A percentile compares a stretch with the other conserved stretches of the same genome.
Evolutionary conservation across 2,329 filamentous ascomycete genomes (phyloP).

Genomic region (Cercospora sp.): DNA sequence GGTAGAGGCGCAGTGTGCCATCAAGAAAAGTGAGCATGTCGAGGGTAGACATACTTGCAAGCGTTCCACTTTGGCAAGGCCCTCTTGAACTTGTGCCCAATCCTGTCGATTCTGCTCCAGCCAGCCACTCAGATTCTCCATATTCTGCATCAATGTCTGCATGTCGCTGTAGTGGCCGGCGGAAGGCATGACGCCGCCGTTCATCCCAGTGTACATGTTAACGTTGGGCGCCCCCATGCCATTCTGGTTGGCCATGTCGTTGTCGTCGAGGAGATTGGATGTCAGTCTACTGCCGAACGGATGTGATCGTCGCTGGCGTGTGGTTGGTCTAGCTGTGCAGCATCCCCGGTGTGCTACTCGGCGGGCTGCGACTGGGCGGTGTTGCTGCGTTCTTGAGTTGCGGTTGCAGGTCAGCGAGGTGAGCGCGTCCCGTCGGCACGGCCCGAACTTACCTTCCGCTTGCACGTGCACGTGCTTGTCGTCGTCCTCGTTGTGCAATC

Average conservation of each 20-base stretch:
- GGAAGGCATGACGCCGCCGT: slow-evolving; percentile 36
- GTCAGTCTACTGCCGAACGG: neutral
- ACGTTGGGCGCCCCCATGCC: slow-evolving; percentile 31
- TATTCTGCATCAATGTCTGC: slow-evolving; percentile 41
- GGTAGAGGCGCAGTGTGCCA: neutral
- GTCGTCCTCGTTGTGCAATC: slow-evolving; percentile 3
- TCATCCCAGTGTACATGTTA: slow-evolving; percentile 32
- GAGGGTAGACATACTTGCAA: slow-evolving; percentile 23
- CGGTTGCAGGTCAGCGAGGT: slow-evolving; percentile 1
- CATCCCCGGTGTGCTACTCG: neutral
- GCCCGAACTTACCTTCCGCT: neutral
- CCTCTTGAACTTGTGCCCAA: slow-evolving; percentile 37
- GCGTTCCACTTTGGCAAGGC: slow-evolving; percentile 36
- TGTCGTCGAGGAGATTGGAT: neutral
- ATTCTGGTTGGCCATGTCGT: slow-evolving; percentile 33
- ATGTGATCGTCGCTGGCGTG: neutral
- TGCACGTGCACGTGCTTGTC: neutral
- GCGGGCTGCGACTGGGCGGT: neutral
- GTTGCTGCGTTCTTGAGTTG: neutral
- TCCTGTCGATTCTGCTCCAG: slow-evolving; percentile 41
- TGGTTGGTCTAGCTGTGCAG: neutral
- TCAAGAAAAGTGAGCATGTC: neutral
- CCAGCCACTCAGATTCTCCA: slow-evolving; percentile 39
- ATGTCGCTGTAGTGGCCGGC: slow-evolving; percentile 43
- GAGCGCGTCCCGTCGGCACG: neutral